Evolutionary conservation across 306 rosid species (phyloP), one percentile per base, ranked within the genome.

Genomic region (Dalbergia cultrata): DNA sequence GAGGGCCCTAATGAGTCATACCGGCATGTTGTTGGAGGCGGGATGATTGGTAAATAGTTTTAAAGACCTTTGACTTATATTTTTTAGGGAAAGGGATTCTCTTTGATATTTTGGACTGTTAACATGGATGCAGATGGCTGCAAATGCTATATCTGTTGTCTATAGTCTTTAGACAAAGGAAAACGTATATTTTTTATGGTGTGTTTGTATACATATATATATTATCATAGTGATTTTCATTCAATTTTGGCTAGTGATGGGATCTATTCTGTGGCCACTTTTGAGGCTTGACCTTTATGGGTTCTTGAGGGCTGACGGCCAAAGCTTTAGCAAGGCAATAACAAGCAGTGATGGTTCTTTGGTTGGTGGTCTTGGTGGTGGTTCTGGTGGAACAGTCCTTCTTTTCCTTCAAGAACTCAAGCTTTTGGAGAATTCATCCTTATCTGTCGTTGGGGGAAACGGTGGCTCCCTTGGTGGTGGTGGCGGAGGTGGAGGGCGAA

Each of bases 401-500:
- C 90, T 93, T 89, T 95, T 93, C 88, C 99, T 95, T 90, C 99
- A 93, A 80, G 98, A 89, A 80, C 94, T 95, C 53, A 78, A 84
- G 83, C 91, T 95, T 82, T 80, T 87, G 82, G 85, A 82, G 77
- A 85, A 86, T 75, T 95, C 99, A 82, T 88, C 92, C 82, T 83
- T 95, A 76, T 90, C 97, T 70, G 91, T 88, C 78, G 80, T 85
- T 72, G 99, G 99, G 67, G 99, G 99, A 53, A 88, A 83, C 74
- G 99, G 99, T 84, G 94, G 99, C 72, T 82, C 90, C 18, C 88
- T 82, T 73, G 99, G 99, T 58, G 99, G 98, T 6, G 99, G 99
- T 7, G 99, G 99, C 2, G 99, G 99, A 61, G 99, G 99, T 59
- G 99, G 99, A 78, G 99, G 99, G 85, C 87, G 99, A 89, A 85